Base-by-base conservation (phyloP, 176 grass and related monocot genomes). In the Zoysia pacifica region DNA sequence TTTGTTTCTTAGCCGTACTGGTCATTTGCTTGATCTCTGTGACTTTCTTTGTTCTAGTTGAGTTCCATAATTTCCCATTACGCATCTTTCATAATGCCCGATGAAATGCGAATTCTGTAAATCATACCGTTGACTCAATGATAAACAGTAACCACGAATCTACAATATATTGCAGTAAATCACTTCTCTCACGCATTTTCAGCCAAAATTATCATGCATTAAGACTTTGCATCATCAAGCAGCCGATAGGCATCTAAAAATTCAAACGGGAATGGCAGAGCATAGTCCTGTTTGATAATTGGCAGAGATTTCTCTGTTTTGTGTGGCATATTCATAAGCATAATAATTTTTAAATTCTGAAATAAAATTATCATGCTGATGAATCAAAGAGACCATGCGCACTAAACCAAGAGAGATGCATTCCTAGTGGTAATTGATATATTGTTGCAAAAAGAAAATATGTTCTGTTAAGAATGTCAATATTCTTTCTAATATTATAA, bases 1-100 rank as follows among this genome's bases (percentile, higher is more conserved):
- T 98, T 50, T 37, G 6, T 81, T 90, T 48, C 28, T 48, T 83
- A 67, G 11, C 46, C 18, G 2, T 9, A 36, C 51, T 36, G 11
- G 59, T 45, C 46, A 16, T 56, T 19, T 28, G n/a, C 36, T 63
- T 72, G 14, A 69, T 67, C 38, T 75, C 45, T 2, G 35, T 43
- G 9, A 38, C 36, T 44, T 12, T 37, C 19, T 14, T 18, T 63
- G 19, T 19, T 72, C 47, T 19, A 18, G 20, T 16, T 10, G 14
- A 83, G 36, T 72, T 72, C 49, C 18, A 76, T 38, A 70, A 66
- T 72, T 84, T 9, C 41, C 59, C 46, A 65, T 66, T 72, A 76
- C 52, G 14, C 5, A 62, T 81, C 35, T 39, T 54, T 37, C n/a
- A 64, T 52, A 19, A 50, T 62, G 48, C 6, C 11, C 14, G 12